phyloP scores from a whole-genome alignment of 2,329 filamentous ascomycete species.

The Stemphylium vesicarium region DNA sequence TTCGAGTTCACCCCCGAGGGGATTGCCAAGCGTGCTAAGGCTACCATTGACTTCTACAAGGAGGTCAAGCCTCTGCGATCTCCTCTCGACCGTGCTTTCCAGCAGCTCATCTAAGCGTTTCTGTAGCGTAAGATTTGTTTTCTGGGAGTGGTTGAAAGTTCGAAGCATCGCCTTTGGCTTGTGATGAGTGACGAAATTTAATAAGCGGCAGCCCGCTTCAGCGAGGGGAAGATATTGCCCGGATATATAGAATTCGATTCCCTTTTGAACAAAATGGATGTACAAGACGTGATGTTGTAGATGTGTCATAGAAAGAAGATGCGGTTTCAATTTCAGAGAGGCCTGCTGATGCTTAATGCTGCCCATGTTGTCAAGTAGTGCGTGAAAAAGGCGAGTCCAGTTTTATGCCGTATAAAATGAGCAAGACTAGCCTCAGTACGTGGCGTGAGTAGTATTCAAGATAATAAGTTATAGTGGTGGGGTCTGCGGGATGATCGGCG shows the following conservation, averaged over 20 bases:
- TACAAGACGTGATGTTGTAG: too few relatives aligned
- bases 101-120: conserved; percentile 82
- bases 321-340: too few relatives aligned
- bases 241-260: conserved; percentile 33
- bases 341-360: too few relatives aligned
- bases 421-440: too few relatives aligned
- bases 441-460: too few relatives aligned
- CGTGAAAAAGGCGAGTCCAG: too few relatives aligned
- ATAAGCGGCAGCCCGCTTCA: conserved; percentile 23
- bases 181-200: conserved; percentile 17
- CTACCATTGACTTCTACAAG: conserved; percentile 98
- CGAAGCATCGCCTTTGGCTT: conserved; percentile 3
- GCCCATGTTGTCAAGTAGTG: too few relatives aligned
- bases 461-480: too few relatives aligned
- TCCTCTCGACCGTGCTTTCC: conserved; percentile 95
- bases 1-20: conserved; percentile 99
- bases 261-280: conserved; percentile 6
- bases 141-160: background rate
- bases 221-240: conserved; percentile 20
- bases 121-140: conserved; percentile 7
- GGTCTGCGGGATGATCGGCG: background rate
- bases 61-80: conserved; percentile 85
- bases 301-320: too few relatives aligned
- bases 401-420: too few relatives aligned
- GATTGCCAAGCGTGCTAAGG: conserved; percentile 89